phyloP scores from a whole-genome alignment of 2,329 filamentous ascomycete species.

The Taxawa tesnikishii region DNA sequence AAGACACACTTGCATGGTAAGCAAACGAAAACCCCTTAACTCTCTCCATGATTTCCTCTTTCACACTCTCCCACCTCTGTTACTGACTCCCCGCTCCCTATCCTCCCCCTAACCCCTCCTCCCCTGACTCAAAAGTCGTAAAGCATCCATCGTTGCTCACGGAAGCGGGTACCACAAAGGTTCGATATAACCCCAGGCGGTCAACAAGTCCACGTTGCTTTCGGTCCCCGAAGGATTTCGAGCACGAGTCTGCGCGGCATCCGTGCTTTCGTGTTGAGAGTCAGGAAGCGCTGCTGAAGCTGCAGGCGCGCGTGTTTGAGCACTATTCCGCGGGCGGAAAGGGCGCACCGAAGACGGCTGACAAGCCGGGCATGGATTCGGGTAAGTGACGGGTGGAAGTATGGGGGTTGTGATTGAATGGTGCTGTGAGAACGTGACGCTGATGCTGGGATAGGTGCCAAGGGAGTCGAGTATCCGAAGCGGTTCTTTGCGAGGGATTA shows the following conservation, averaged over 20 bases:
- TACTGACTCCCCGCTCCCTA: neutral
- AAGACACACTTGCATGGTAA: conserved; percentile 42
- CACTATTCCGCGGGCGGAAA: conserved; percentile 37
- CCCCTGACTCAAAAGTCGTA: too few species aligned
- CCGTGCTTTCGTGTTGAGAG: conserved; percentile 45
- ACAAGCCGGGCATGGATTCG: conserved; percentile 39
- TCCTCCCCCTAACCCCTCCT: neutral
- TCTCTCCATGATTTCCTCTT: neutral
- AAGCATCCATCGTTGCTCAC: too few species aligned
- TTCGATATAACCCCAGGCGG: conserved; percentile 41
- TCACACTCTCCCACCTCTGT: neutral
- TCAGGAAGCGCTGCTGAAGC: conserved; percentile 31
- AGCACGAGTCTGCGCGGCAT: conserved; percentile 33
- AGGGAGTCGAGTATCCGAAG: conserved; percentile 47
- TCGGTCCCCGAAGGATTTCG: conserved; percentile 4
- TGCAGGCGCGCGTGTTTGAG: conserved; percentile 39
- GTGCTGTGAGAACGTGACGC: neutral
- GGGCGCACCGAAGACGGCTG: conserved; percentile 40
- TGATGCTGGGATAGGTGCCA: conserved; percentile 23
- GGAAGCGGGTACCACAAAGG: too few species aligned
- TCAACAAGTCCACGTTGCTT: conserved; percentile 6
- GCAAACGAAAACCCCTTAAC: neutral
- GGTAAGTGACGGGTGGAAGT: conserved; percentile 20
- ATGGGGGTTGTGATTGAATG: neutral
- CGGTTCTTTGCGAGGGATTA: conserved; percentile 47